Evolutionary conservation across 345 rosid genomes (phyloP), one percentile per base, ranked within the genome.

Genomic region (Gossypium australe): DNA sequence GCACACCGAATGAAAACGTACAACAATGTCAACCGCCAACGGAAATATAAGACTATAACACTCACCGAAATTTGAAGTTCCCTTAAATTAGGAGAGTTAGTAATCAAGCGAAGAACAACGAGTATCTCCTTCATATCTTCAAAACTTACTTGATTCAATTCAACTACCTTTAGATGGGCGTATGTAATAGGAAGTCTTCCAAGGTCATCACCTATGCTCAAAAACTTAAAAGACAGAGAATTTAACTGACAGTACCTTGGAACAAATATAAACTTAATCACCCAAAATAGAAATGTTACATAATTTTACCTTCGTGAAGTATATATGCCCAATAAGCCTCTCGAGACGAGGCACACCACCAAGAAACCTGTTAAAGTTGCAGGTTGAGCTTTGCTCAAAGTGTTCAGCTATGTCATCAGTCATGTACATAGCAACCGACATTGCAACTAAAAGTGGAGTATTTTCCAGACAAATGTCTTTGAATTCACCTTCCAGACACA

Each of bases 401-500:
- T 82, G 87, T 66, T 94, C 97, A 52, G 88, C 84, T 25, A 77
- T 80, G 61, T 93, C 99, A 38, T 93, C 99, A 75, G 79, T 90
- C 90, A 93, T 89, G 59, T 93, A 91, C 96, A 95, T 91, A 2
- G 90, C 88, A 76, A 91, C 89, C 20, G 98, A 90, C 72, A 95
- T 77, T 3, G 80, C 76, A 71, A 88, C 82, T 56, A 95, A 83
- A 73, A 83, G 87, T 0, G 97, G 96, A 22, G 98, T 90, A 78
- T 89, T 84, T 80, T 82, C 90, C 10, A 95, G 93, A 75, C 77
- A 87, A 48, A 95, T 87, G 76, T 91, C 97, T 65, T 84, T 90
- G 80, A 93, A 90, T 67, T 95, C 99, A 24, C 98, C 98, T 79
- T 95, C 98, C 43, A 95, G 80, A 78, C 70, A 84, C 93, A 95